Evolutionary conservation across 1,284 basidiomycete genomes (phyloP), one percentile per base, ranked within the genome.

Genomic region (Austropuccinia psidii): DNA sequence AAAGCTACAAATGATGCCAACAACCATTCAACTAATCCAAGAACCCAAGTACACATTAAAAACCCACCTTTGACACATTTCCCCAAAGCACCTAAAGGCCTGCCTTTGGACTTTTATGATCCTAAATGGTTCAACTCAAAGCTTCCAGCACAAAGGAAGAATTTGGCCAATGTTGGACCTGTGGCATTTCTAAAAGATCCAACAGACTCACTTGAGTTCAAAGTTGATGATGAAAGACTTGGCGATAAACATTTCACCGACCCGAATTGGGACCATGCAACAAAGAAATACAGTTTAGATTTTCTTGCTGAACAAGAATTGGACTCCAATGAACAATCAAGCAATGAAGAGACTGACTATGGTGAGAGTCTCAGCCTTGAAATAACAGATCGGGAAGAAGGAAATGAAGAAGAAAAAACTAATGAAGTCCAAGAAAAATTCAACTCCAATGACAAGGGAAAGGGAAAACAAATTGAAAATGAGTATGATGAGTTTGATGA

Each of bases 91-190:
- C 66, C 66, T 1, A 41, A 54, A 29, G 66, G 66, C 15, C 52
- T 68, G 11, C 49, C 52, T 2, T 41, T 68, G 9, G 66, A 68
- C 29, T 68, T 54, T 24, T 55, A 68, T 21, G 52, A 68, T 39
- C 3, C 47, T 4, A 52, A 39, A 8, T 68, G 66, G 66, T 68
- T 41, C 27, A 68, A 68, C 17, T 24, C 41, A 3, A 4, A 21
- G 1, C 37, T 54, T 1, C 50, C 64, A 9, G 45, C 64, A 4
- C 47, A 54, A 13, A 50, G 33, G 35, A 15, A 19, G 3, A 54
- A 35, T 15, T 19, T 54, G 4, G 64, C 49, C 19, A 27, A 67
- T 27, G 24, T 13, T 33, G 33, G 54, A 9, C 6, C 11, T 9
- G 35, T 67, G 7, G 49, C 49, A 4, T 67, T 67, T 27, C 31